A percentile compares a stretch with the other conserved stretches of the same genome.
Conservation (phyloP, 768 basidiomycete genomes). For the Mycena latifolia region DNA sequence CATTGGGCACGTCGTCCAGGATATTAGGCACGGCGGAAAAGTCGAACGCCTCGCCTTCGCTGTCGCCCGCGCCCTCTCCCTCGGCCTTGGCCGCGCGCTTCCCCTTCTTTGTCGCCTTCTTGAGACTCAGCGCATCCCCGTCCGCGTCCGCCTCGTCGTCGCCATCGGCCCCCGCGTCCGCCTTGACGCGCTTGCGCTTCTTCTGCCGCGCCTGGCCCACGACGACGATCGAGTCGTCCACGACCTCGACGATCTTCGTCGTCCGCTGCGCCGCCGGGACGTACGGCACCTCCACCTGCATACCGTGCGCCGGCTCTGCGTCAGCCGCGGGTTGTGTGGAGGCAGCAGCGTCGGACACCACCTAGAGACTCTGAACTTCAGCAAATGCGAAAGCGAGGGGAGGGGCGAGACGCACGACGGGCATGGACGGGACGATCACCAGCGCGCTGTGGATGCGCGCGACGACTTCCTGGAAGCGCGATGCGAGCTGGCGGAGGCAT, state of each 20-base stretch:
- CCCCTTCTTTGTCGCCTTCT: slow-evolving; percentile 39
- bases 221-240: slow-evolving; percentile 77
- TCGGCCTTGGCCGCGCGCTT: slow-evolving; percentile 39
- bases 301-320: slow-evolving; percentile 46
- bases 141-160: slow-evolving; percentile 31
- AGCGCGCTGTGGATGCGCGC: slow-evolving; percentile 77
- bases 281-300: slow-evolving; percentile 81
- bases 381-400: neutral
- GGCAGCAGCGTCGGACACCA: slow-evolving; percentile 24
- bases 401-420: slow-evolving; percentile 50
- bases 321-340: slow-evolving; percentile 35
- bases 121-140: slow-evolving; percentile 27
- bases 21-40: slow-evolving; percentile 79
- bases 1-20: slow-evolving; percentile 67
- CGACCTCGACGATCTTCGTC: slow-evolving; percentile 41
- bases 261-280: slow-evolving; percentile 75
- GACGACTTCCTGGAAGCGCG: slow-evolving; percentile 67
- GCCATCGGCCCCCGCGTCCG: slow-evolving; percentile 31
- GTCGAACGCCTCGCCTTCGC: slow-evolving; percentile 67
- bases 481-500: slow-evolving; percentile 12
- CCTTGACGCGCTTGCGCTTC: slow-evolving; percentile 71
- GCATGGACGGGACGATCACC: slow-evolving; percentile 66
- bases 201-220: slow-evolving; percentile 75
- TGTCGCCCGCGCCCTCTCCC: slow-evolving; percentile 45
- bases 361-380: neutral